These are phyloP conservation scores for Penicillium angulare DNA, from an alignment of 495 filamentous ascomycete genomes.

Conservation along the genomic window DNA sequence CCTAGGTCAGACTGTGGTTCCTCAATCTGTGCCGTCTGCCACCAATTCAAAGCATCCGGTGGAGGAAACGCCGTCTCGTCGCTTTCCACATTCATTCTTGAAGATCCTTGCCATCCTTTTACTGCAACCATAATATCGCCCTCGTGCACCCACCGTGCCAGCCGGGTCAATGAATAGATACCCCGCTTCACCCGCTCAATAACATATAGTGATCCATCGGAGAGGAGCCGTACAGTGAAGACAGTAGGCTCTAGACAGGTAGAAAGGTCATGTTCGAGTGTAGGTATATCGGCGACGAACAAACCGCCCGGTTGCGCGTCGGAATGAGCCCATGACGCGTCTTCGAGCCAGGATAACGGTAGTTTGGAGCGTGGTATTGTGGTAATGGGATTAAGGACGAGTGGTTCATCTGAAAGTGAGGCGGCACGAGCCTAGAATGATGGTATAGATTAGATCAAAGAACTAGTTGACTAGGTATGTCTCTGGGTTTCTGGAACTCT, in stretches of 20 bases:
- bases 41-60: constrained; percentile 28
- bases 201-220: constrained; percentile 60
- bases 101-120: constrained; percentile 36
- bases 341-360: constrained; percentile 60
- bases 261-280: constrained; percentile 55
- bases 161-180: constrained; percentile 68
- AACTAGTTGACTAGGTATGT: neutral
- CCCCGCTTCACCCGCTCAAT: constrained; percentile 67
- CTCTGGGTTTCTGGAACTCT: too few species aligned
- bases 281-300: constrained; percentile 60
- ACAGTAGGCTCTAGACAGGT: constrained; percentile 38
- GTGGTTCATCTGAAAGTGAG: constrained; percentile 54
- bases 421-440: constrained; percentile 58
- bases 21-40: constrained; percentile 39
- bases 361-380: constrained; percentile 59
- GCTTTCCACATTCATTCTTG: constrained; percentile 33
- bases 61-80: constrained; percentile 22
- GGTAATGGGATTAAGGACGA: constrained; percentile 58
- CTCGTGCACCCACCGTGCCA: constrained; percentile 61
- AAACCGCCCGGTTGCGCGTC: constrained; percentile 50
- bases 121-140: constrained; percentile 33
- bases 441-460: constrained; percentile 7
- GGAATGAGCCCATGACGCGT: constrained; percentile 49
- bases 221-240: constrained; percentile 63
- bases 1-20: constrained; percentile 27